Conservation (phyloP, 2,329 filamentous ascomycete species). For the Monosporascus sp. region DNA sequence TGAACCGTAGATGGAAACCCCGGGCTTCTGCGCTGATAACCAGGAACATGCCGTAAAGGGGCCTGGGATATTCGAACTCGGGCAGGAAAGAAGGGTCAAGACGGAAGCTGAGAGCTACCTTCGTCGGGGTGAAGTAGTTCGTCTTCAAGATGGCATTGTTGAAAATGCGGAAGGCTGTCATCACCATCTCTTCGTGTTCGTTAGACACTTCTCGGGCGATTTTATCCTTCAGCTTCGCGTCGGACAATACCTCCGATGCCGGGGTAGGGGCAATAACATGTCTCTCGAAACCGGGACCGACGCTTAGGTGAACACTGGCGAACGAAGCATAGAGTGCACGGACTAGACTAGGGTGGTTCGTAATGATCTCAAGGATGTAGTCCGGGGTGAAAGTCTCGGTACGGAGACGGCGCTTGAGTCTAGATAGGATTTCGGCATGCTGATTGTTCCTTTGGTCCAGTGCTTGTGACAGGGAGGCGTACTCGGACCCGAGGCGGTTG, state of each 20-base stretch:
- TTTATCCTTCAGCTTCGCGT: constrained; percentile 66
- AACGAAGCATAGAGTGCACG: constrained; percentile 87
- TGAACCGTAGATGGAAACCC: constrained; percentile 95
- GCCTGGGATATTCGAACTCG: constrained; percentile 85
- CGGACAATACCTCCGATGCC: constrained; percentile 65
- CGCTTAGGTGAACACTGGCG: constrained; percentile 72
- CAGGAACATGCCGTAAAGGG: constrained; percentile 96
- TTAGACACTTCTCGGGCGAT: constrained; percentile 79
- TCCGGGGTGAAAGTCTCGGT: constrained; percentile 97
- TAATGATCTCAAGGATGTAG: constrained; percentile 97
- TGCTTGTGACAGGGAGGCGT: constrained; percentile 76
- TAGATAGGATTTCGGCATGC: constrained; percentile 82
- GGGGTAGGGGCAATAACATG: constrained; percentile 50
- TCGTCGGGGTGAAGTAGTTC: constrained; percentile 95
- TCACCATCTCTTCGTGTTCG: constrained; percentile 96
- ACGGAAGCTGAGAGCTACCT: constrained; percentile 95
- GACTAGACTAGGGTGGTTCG: constrained; percentile 80
- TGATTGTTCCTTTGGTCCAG: constrained; percentile 76
- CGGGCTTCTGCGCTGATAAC: constrained; percentile 95
- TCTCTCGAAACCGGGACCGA: constrained; percentile 46
- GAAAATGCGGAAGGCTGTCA: constrained; percentile 94
- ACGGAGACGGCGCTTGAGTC: constrained; percentile 90
- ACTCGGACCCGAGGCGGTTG: constrained; percentile 89
- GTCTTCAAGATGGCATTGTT: constrained; percentile 93
- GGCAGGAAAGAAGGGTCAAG: constrained; percentile 86